Percentiles rank a stretch among this genome's conserved stretches.
These are phyloP conservation scores for Tricladium varicosporioides DNA, from an alignment of 2,329 filamentous ascomycete species.

Conservation along the genomic window DNA sequence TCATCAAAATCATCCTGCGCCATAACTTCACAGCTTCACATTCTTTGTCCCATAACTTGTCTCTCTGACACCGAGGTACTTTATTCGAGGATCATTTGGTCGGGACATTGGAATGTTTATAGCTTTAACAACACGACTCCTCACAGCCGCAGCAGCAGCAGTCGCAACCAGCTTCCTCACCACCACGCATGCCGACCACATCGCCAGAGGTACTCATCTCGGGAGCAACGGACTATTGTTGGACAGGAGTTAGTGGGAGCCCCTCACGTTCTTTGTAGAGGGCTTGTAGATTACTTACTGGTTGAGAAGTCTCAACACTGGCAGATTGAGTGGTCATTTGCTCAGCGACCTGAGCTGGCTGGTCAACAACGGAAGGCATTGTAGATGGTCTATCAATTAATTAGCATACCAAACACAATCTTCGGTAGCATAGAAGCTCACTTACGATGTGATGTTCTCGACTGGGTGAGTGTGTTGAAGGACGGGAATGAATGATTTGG, in stretches of 20 bases:
- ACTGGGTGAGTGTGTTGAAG: no score
- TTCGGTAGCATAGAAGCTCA: background rate
- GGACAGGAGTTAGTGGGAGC: constrained; percentile 5
- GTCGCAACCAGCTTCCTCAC: constrained; percentile 15
- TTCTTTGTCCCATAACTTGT: no score
- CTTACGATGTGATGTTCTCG: background rate
- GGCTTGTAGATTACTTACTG: constrained; percentile 18
- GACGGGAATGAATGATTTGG: no score
- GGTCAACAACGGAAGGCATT: constrained; percentile 30
- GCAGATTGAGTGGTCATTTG: constrained; percentile 25
- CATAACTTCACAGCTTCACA: no score
- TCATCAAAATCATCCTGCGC: no score
- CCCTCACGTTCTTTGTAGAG: background rate
- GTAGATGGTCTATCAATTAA: constrained; percentile 11
- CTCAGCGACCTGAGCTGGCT: constrained; percentile 29
- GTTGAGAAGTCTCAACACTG: constrained; percentile 26
- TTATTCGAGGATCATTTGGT: background rate
- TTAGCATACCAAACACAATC: background rate
- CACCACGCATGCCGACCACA: constrained; percentile 16
- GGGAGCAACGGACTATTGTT: constrained; percentile 12
- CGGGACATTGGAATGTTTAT: background rate
- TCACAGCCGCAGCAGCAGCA: constrained; percentile 18
- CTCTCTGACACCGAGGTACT: background rate
- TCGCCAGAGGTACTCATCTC: constrained; percentile 11
- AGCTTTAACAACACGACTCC: constrained; percentile 17